Evolutionary conservation across 441 rosid genomes (phyloP), one percentile per base, ranked within the genome.

Genomic region (Populus hybrid): DNA sequence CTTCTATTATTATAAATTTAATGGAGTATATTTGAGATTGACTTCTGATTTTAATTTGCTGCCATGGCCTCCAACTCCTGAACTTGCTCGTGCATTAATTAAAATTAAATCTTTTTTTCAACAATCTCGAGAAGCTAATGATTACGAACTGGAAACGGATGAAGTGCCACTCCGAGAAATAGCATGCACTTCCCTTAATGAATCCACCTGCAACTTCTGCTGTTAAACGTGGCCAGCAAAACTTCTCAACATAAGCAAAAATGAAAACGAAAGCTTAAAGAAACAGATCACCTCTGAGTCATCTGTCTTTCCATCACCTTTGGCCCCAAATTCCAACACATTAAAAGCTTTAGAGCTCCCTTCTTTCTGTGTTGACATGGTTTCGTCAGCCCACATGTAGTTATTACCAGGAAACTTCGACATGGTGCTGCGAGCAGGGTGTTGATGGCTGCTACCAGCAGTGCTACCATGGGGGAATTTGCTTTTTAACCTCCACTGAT

Each of bases 241-340:
- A 34, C 1, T 34, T 34, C 8, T 34, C 36, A 6, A 34, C 8
- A 34, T 34, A 34, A 34, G 36, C 36, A 34, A 34, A 59, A 59
- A 59, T 26, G n/a, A 36, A 20, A 23, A 54, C 40, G 50, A n/a
- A 42, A 50, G 75, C 11, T 36, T n/a, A n/a, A 20, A 8, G 72
- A 50, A 20, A 61, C 3, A 72, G 7, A 79, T 80, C 67, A 94
- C 99, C 99, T 91, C 85, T 63, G 99, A 91, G 81, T 94, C 99
- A 85, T 91, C 97, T 16, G 85, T 81, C 26, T 78, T 81, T 59
- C 97, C 98, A 74, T 95, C 91, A 63, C 99, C 98, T 78, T 88
- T 91, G 20, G 98, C 99, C 1, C 97, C 97, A 73, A 84, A 94
- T 65, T 89, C 83, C 23, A 86, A 66, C 73, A 95, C 97, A 77